Conservation (phyloP, 2,329 filamentous ascomycete genomes). For the Aspergillus eucalypticola region DNA sequence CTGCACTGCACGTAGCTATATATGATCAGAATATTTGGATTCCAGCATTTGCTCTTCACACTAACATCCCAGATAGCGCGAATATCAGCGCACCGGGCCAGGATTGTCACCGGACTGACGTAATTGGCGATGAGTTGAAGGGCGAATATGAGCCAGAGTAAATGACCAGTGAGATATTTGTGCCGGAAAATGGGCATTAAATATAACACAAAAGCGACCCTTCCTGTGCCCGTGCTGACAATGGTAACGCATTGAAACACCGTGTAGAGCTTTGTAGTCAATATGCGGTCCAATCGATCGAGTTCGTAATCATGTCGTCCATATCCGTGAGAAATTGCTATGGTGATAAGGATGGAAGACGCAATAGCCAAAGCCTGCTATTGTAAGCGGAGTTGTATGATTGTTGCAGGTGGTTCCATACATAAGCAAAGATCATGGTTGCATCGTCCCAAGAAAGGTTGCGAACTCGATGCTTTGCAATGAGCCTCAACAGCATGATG, state of each 20-base stretch:
- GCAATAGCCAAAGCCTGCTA: not conserved
- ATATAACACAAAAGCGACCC: conserved; percentile 7
- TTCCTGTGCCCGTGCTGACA: not conserved
- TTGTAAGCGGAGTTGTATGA: not conserved
- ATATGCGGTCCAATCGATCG: too few species aligned
- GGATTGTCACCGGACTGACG: conserved; percentile 27
- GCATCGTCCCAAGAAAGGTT: conserved; percentile 12
- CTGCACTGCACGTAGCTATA: conserved; percentile 33
- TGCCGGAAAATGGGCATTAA: conserved; percentile 7
- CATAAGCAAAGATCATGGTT: conserved; percentile 8
- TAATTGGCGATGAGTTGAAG: conserved; percentile 25
- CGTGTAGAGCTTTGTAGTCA: not conserved
- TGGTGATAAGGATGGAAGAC: not conserved
- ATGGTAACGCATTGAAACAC: not conserved
- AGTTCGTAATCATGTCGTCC: not conserved
- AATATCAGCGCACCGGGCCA: conserved; percentile 25
- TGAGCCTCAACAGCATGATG: not conserved
- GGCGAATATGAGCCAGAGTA: not conserved
- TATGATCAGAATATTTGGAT: conserved; percentile 23
- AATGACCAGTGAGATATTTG: not conserved
- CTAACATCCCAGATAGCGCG: conserved; percentile 25
- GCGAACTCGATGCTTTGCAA: conserved; percentile 12
- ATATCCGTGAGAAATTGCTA: not conserved
- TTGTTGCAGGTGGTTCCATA: not conserved
- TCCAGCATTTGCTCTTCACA: conserved; percentile 23